Conservation (phyloP, 495 filamentous ascomycete species). For the Penicillium samsonianum region DNA sequence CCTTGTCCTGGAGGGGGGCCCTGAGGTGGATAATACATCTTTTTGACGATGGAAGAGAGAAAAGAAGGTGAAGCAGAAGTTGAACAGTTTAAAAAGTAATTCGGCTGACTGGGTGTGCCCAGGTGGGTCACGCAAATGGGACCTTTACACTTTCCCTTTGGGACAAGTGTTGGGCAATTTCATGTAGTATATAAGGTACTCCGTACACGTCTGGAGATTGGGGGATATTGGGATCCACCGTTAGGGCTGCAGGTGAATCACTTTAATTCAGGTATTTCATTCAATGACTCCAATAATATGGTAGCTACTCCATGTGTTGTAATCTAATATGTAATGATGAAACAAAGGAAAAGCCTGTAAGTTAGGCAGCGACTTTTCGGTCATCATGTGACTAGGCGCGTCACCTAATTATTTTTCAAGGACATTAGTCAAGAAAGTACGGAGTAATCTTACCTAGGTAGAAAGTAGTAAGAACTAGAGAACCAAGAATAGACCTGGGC, state of each 20-base stretch:
- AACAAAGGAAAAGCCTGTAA: not conserved
- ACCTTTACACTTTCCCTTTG: not conserved
- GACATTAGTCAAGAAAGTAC: too few species aligned
- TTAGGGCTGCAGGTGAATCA: conserved; percentile 23
- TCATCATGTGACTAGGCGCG: too few species aligned
- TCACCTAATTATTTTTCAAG: too few species aligned
- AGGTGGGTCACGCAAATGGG: conserved; percentile 8
- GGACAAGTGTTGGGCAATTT: not conserved
- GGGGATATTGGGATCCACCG: conserved; percentile 1
- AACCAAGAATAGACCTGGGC: not conserved
- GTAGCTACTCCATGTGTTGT: not conserved
- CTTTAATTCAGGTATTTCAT: not conserved
- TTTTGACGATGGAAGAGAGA: not conserved
- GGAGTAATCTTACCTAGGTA: too few species aligned
- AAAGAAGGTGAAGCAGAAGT: not conserved
- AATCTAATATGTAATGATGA: not conserved
- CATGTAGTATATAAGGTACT: not conserved
- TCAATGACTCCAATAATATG: too few species aligned
- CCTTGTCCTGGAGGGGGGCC: conserved; percentile 35
- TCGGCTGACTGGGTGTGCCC: conserved; percentile 6
- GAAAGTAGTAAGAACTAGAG: not conserved
- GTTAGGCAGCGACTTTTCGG: conserved; percentile 6
- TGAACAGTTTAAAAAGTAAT: conserved; percentile 7
- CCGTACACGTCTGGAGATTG: not conserved
- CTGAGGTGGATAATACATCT: conserved; percentile 10